phyloP scores from a whole-genome alignment of 73 alveolate species.

The Paramecium caudatum region DNA sequence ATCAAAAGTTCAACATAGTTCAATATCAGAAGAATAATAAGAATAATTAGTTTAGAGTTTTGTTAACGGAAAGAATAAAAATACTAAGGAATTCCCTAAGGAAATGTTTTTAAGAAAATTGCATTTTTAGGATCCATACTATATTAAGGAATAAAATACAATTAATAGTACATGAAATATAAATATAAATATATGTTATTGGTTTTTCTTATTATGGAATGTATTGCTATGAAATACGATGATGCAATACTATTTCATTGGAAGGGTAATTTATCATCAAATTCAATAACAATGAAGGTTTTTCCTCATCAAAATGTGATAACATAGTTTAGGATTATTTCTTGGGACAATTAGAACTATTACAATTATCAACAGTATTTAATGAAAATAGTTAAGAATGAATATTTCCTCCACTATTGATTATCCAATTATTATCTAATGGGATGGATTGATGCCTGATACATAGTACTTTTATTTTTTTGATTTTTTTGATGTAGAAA shows the following conservation, averaged over 20 bases:
- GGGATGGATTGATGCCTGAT: neutral
- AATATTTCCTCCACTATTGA: neutral
- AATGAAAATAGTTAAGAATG: conserved; percentile 1
- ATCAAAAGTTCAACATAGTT: conserved; percentile 8
- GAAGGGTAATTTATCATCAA: conserved; percentile 60
- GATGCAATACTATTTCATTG: conserved; percentile 41
- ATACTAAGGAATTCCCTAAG: neutral
- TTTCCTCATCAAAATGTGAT: neutral
- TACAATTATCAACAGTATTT: neutral
- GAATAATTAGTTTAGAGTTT: conserved; percentile 38
- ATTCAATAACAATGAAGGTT: conserved; percentile 54
- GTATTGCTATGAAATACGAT: neutral
- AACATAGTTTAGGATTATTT: neutral
- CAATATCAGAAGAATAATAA: conserved; percentile 16
- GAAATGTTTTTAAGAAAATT: conserved; percentile 25
- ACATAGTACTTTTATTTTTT: conserved; percentile 35
- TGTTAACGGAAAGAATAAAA: conserved; percentile 19
- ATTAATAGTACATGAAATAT: conserved; percentile 43
- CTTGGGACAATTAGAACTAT: neutral
- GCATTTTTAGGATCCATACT: conserved; percentile 24
- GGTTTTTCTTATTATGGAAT: neutral
- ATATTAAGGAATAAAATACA: conserved; percentile 36
- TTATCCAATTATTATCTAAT: conserved; percentile 3
- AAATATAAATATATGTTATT: neutral
- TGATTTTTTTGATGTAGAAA: conserved; percentile 26